Conservation (phyloP, 2,329 filamentous ascomycete species). For the Hypoxylon sp. region DNA sequence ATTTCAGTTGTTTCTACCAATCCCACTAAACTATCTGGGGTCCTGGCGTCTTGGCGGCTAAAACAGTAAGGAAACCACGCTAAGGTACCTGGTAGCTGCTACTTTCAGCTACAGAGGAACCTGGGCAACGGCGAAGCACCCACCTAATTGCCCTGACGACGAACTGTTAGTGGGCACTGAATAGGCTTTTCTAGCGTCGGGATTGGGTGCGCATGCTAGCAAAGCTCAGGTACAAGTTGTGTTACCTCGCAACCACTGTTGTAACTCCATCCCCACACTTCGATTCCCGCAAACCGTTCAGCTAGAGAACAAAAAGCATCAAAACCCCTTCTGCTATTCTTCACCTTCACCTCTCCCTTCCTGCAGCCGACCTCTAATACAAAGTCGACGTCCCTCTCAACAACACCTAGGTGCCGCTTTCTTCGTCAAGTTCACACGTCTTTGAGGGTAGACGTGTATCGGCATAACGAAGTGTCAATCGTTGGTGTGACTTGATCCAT, state of each 20-base stretch:
- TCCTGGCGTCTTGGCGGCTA: constrained; percentile 43
- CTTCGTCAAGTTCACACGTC: constrained; percentile 44
- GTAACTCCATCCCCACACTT: constrained; percentile 48
- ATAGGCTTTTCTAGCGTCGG: constrained; percentile 23
- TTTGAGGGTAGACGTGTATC: constrained; percentile 42
- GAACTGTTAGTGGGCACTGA: constrained; percentile 37
- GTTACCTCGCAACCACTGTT: constrained; percentile 52
- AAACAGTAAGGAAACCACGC: constrained; percentile 32
- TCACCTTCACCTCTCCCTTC: constrained; percentile 38
- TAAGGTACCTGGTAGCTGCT: constrained; percentile 41
- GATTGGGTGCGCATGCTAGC: constrained; percentile 38
- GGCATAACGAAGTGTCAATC: constrained; percentile 45
- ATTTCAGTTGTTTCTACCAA: constrained; percentile 33
- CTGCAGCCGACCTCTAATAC: constrained; percentile 46
- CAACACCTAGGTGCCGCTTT: constrained; percentile 46
- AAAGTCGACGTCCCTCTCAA: constrained; percentile 42
- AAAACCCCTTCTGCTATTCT: constrained; percentile 45
- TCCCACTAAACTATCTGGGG: constrained; percentile 15
- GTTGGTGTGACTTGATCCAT: constrained; percentile 16
- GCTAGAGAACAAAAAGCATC: constrained; percentile 53
- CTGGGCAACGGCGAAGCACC: constrained; percentile 41
- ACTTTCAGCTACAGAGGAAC: constrained; percentile 40
- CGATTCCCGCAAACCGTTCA: constrained; percentile 35
- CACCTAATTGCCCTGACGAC: constrained; percentile 52
- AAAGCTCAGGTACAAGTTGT: constrained; percentile 33